Percentiles rank a stretch among this genome's conserved stretches.
Evolutionary conservation across 2,329 filamentous ascomycete species (phyloP).

Genomic region (Aspergillus terreus): DNA sequence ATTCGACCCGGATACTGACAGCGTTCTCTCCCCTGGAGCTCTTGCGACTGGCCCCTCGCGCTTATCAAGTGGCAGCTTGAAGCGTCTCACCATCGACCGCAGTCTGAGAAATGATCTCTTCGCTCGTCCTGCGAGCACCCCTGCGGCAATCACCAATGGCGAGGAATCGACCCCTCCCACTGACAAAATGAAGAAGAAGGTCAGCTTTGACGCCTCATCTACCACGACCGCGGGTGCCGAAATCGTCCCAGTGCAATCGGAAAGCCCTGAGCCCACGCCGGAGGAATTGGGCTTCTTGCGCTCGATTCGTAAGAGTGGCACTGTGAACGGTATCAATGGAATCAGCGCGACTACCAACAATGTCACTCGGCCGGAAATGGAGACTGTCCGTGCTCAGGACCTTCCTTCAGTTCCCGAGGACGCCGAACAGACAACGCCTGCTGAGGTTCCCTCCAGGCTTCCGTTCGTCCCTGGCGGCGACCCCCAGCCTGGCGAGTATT

Average conservation of each 20-base stretch:
- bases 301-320: conserved; percentile 48
- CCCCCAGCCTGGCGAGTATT: conserved; percentile 72
- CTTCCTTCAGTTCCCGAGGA: conserved; percentile 72
- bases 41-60: conserved; percentile 68
- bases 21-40: conserved; percentile 78
- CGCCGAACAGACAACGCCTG: conserved; percentile 35
- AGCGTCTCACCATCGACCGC: conserved; percentile 89
- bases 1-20: conserved; percentile 73
- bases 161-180: conserved; percentile 36
- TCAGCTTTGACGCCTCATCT: conserved; percentile 73
- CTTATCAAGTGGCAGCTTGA: conserved; percentile 68
- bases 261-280: conserved; percentile 51
- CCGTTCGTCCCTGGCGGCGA: conserved; percentile 36
- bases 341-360: conserved; percentile 29
- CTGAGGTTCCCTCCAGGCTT: conserved; percentile 30
- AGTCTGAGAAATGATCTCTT: conserved; percentile 69
- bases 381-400: conserved; percentile 70
- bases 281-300: conserved; percentile 60
- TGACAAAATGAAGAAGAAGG: conserved; percentile 64
- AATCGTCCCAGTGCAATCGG: conserved; percentile 50
- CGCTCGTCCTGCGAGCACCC: conserved; percentile 36
- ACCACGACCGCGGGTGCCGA: conserved; percentile 43
- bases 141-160: conserved; percentile 34
- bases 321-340: conserved; percentile 42
- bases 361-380: conserved; percentile 56